phyloP scores from a whole-genome alignment of 768 basidiomycete genomes.

The Lactarius sanguifluus region DNA sequence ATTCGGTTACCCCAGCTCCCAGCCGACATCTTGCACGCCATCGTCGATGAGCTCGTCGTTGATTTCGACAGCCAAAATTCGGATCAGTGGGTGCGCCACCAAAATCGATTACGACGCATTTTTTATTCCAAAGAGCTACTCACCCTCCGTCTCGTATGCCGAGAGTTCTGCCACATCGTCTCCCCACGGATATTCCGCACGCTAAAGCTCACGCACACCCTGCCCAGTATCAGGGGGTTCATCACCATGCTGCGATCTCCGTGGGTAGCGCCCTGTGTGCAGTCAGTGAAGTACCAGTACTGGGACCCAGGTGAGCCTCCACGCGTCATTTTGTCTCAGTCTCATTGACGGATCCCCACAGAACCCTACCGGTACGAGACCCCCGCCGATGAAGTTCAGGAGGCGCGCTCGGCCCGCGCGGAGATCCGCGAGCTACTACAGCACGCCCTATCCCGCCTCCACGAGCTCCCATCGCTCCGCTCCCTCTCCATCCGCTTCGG shows the following conservation, averaged over 20 bases:
- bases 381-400: background rate
- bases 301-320: slow-evolving; percentile 23
- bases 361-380: slow-evolving; percentile 18
- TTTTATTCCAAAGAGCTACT: slow-evolving; percentile 10
- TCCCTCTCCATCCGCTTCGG: slow-evolving; percentile 22
- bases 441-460: slow-evolving; percentile 11
- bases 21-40: slow-evolving; percentile 14
- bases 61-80: slow-evolving; percentile 9
- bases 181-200: slow-evolving; percentile 16
- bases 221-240: slow-evolving; percentile 16
- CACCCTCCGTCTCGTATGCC: slow-evolving; percentile 14
- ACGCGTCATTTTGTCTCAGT: background rate
- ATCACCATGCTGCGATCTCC: slow-evolving; percentile 12
- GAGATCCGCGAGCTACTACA: slow-evolving; percentile 7
- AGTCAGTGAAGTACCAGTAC: slow-evolving; percentile 17
- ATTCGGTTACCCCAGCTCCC: slow-evolving; percentile 7
- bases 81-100: slow-evolving; percentile 1
- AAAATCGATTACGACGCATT: slow-evolving; percentile 2
- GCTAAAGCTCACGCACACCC: slow-evolving; percentile 18
- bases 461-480: slow-evolving; percentile 17
- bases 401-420: background rate
- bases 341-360: background rate
- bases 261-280: slow-evolving; percentile 11
- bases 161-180: slow-evolving; percentile 13
- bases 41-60: slow-evolving; percentile 9